Evolutionary conservation across 1,139 yeast species (phyloP).

Genomic region (Torulaspora pretoriensis): DNA sequence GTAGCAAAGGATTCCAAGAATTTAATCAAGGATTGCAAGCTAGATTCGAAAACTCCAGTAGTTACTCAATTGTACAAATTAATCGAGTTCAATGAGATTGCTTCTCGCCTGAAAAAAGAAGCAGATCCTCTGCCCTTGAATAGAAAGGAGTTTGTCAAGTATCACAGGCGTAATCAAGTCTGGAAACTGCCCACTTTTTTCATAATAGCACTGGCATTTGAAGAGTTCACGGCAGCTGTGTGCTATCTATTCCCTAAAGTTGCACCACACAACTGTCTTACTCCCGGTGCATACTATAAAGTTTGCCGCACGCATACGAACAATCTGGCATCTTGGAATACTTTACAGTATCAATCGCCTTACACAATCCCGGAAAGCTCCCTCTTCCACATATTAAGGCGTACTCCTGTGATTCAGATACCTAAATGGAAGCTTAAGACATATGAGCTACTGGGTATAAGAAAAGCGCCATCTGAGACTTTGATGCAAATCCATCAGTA

Average conservation of each 20-base stretch:
- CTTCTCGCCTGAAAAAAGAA: slow-evolving; percentile 9
- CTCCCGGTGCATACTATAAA: slow-evolving; percentile 28
- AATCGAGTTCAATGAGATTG: slow-evolving; percentile 25
- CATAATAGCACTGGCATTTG: slow-evolving; percentile 25
- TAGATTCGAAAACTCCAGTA: slow-evolving; percentile 7
- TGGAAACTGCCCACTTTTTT: slow-evolving; percentile 31
- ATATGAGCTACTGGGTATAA: slow-evolving; percentile 19
- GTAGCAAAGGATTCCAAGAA: slow-evolving; percentile 17
- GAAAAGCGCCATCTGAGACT: slow-evolving; percentile 18
- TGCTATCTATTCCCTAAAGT: slow-evolving; percentile 31
- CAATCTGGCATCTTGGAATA: neutral
- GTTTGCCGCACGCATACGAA: slow-evolving; percentile 17
- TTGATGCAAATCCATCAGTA: slow-evolving; percentile 26
- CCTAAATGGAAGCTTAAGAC: slow-evolving; percentile 23
- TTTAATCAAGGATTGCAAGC: slow-evolving; percentile 1
- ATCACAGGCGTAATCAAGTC: slow-evolving; percentile 25
- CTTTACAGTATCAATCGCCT: slow-evolving; percentile 20
- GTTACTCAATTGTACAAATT: slow-evolving; percentile 16
- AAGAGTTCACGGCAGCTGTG: slow-evolving; percentile 28
- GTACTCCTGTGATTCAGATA: slow-evolving; percentile 9
- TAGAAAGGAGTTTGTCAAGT: slow-evolving; percentile 27
- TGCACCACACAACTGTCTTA: slow-evolving; percentile 31
- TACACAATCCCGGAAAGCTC: slow-evolving; percentile 15
- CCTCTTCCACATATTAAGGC: slow-evolving; percentile 13
- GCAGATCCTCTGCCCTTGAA: slow-evolving; percentile 12